phyloP scores from a whole-genome alignment of 352 stramenopile species.

The Phytophthora tentaculata region DNA sequence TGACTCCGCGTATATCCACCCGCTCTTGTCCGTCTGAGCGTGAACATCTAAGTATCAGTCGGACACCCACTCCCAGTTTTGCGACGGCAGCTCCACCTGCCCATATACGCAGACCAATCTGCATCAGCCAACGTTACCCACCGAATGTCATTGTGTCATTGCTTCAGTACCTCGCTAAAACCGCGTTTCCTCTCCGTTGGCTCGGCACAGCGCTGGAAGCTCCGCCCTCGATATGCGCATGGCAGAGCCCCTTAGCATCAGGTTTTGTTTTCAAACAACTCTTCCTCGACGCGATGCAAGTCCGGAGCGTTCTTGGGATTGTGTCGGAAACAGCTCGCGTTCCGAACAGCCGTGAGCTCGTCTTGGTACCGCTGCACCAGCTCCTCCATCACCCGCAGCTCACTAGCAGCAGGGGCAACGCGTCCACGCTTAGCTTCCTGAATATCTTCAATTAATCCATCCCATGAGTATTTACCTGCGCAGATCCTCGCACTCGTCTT shows the following conservation, averaged over 20 bases:
- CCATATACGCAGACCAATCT: neutral
- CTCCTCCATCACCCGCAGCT: constrained; percentile 61
- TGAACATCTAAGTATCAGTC: constrained; percentile 56
- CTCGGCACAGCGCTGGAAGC: constrained; percentile 33
- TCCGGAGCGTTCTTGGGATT: constrained; percentile 21
- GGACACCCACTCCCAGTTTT: constrained; percentile 69
- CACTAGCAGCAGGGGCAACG: constrained; percentile 32
- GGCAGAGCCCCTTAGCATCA: constrained; percentile 42
- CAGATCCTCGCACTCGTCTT: constrained; percentile 44
- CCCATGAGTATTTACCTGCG: constrained; percentile 30
- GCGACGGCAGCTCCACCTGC: constrained; percentile 55
- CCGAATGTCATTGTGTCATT: neutral
- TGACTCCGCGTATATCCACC: constrained; percentile 61
- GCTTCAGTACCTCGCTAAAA: constrained; percentile 70
- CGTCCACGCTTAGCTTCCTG: neutral
- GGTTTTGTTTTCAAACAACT: constrained; percentile 63
- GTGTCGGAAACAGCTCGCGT: neutral
- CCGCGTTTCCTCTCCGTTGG: constrained; percentile 36
- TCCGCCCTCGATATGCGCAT: constrained; percentile 21
- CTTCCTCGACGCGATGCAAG: constrained; percentile 47
- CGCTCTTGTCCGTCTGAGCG: constrained; percentile 53
- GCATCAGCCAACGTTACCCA: constrained; percentile 10
- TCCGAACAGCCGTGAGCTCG: constrained; percentile 37
- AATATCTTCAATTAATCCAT: neutral
- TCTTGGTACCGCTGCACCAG: constrained; percentile 71